These are phyloP conservation scores for Nigrograna mackinnonii DNA, from an alignment of 2,329 filamentous ascomycete genomes.

Conservation along the genomic window DNA sequence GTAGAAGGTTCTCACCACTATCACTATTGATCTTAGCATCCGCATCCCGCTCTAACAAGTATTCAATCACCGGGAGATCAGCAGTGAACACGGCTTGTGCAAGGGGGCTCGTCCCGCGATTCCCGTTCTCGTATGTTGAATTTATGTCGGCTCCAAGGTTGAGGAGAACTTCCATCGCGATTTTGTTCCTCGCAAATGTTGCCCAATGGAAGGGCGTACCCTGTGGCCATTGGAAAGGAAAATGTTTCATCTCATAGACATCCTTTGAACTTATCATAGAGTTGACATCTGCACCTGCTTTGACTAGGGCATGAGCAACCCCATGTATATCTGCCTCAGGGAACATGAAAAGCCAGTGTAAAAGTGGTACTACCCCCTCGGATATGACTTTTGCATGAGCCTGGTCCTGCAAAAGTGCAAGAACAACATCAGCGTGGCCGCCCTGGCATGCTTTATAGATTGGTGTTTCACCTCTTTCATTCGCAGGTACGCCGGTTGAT, in stretches of 20 bases:
- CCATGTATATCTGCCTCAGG: background rate
- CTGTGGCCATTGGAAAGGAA: background rate
- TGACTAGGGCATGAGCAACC: background rate
- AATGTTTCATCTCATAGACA: background rate
- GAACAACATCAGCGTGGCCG: background rate
- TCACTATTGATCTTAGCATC: background rate
- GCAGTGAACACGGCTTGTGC: background rate
- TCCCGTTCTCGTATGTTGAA: background rate
- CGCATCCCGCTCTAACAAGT: background rate
- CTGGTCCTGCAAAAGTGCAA: background rate
- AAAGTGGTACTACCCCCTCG: background rate
- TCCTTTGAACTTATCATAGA: background rate
- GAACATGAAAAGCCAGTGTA: conserved; percentile 1
- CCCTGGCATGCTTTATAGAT: background rate
- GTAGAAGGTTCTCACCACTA: background rate
- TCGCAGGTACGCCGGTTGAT: background rate
- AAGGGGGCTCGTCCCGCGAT: background rate
- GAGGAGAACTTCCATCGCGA: background rate
- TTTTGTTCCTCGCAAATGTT: background rate
- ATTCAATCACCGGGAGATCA: background rate
- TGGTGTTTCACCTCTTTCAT: background rate
- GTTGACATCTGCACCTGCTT: background rate
- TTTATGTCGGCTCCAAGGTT: background rate
- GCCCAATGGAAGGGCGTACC: background rate
- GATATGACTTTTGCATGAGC: background rate